A percentile compares a stretch with the other conserved stretches of the same genome.
Conservation (phyloP, 2,329 filamentous ascomycete genomes). For the Aspergillus tubingensis region DNA sequence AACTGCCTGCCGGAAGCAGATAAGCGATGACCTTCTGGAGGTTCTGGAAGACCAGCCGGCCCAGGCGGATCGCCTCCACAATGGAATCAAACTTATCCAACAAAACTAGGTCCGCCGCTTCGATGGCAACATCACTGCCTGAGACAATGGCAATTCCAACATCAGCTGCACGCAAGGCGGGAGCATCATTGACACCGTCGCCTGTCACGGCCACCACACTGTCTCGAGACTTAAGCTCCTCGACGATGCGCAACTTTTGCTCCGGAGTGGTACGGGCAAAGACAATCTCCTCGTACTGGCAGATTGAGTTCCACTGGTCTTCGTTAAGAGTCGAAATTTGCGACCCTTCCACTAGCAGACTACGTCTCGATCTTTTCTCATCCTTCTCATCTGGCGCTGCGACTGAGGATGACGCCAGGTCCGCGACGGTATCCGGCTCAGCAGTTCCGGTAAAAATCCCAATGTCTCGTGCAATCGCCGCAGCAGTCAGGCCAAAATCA, state of each 20-base stretch:
- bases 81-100: constrained; percentile 40
- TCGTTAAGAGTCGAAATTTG: constrained; percentile 68
- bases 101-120: constrained; percentile 43
- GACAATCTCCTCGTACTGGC: constrained; percentile 55
- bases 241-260: constrained; percentile 47
- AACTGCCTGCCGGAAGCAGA: constrained; percentile 55
- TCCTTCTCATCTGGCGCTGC: not conserved
- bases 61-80: constrained; percentile 34
- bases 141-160: constrained; percentile 40
- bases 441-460: constrained; percentile 46
- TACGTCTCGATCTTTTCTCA: constrained; percentile 36
- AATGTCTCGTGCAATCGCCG: constrained; percentile 45
- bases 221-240: constrained; percentile 41
- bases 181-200: constrained; percentile 41
- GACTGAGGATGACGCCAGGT: constrained; percentile 43
- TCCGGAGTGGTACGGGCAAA: constrained; percentile 48
- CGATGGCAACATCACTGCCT: constrained; percentile 45
- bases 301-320: constrained; percentile 68
- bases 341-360: constrained; percentile 66
- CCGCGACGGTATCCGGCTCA: constrained; percentile 57
- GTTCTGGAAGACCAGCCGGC: constrained; percentile 39
- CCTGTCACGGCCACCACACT: constrained; percentile 46
- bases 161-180: constrained; percentile 36
- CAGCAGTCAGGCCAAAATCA: constrained; percentile 44
- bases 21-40: constrained; percentile 43